phyloP scores from a whole-genome alignment of 2,329 filamentous ascomycete genomes.

The Orbilia quercus region DNA sequence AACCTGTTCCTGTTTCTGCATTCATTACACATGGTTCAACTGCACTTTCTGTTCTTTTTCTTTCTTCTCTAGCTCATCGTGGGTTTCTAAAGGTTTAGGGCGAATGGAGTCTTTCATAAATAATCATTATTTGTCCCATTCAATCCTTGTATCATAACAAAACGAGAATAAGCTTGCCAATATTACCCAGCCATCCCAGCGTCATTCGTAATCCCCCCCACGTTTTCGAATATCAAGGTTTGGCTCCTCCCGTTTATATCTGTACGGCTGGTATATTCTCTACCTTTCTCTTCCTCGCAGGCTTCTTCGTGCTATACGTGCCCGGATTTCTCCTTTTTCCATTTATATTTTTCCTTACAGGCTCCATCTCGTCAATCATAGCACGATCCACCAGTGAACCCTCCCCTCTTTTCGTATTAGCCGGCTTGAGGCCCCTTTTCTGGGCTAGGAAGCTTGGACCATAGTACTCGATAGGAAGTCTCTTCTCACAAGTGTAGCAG shows the following conservation, averaged over 20 bases:
- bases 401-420: too few relatives aligned
- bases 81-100: conserved; percentile 31
- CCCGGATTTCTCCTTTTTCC: not conserved
- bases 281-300: not conserved
- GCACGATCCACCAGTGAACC: too few relatives aligned
- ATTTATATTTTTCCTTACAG: too few relatives aligned
- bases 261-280: not conserved
- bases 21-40: not conserved
- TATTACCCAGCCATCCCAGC: not conserved
- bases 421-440: not conserved
- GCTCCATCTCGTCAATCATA: too few relatives aligned
- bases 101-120: conserved; percentile 25
- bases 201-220: too few relatives aligned
- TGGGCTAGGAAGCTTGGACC: not conserved
- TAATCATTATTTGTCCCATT: not conserved
- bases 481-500: conserved; percentile 8
- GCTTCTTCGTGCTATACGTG: not conserved
- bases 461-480: conserved; percentile 1
- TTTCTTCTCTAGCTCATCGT: conserved; percentile 1
- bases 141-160: conserved; percentile 19
- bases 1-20: not conserved
- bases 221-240: too few relatives aligned
- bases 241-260: too few relatives aligned
- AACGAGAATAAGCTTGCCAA: not conserved
- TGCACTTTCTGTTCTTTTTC: not conserved